Evolutionary conservation across 345 rosid genomes (phyloP).

Genomic region (Linum trigynum): DNA sequence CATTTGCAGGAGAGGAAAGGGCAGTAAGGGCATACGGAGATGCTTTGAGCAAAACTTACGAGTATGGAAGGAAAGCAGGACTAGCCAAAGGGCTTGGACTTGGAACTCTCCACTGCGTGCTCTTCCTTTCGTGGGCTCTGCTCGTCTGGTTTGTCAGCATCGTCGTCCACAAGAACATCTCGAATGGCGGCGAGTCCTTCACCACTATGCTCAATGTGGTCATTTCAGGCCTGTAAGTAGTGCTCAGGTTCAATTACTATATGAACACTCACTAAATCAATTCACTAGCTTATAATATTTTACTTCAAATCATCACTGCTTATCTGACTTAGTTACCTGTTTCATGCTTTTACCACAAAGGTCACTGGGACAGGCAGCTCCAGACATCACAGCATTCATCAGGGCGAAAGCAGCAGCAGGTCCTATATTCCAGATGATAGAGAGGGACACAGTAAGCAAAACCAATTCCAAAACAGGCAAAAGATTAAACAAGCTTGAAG

Average conservation of each 20-base stretch:
- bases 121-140: slow-evolving; percentile 88
- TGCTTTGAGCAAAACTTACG: slow-evolving; percentile 62
- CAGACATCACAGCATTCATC: slow-evolving; percentile 69
- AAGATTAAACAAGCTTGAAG: slow-evolving; percentile 49
- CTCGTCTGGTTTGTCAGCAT: slow-evolving; percentile 92
- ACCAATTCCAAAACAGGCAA: slow-evolving; percentile 43
- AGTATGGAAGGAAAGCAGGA: slow-evolving; percentile 76
- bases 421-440: slow-evolving; percentile 91
- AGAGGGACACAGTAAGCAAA: slow-evolving; percentile 53
- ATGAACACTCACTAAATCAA: no score
- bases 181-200: slow-evolving; percentile 85
- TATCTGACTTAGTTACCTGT: not conserved
- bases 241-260: not conserved
- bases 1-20: slow-evolving; percentile 84
- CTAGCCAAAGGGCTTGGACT: slow-evolving; percentile 87
- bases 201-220: slow-evolving; percentile 99
- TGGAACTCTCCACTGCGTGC: slow-evolving; percentile 72
- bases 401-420: slow-evolving; percentile 84
- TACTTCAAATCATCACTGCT: not conserved
- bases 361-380: slow-evolving; percentile 92
- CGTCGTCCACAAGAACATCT: slow-evolving; percentile 68
- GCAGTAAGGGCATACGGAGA: slow-evolving; percentile 63
- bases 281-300: no score
- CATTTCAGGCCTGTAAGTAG: slow-evolving; percentile 79
- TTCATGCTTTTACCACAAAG: slow-evolving; percentile 22